Percentiles rank a stretch among this genome's conserved stretches.
These are phyloP conservation scores for Volvariella volvacea DNA, from an alignment of 1,284 basidiomycete species.

Conservation along the genomic window DNA sequence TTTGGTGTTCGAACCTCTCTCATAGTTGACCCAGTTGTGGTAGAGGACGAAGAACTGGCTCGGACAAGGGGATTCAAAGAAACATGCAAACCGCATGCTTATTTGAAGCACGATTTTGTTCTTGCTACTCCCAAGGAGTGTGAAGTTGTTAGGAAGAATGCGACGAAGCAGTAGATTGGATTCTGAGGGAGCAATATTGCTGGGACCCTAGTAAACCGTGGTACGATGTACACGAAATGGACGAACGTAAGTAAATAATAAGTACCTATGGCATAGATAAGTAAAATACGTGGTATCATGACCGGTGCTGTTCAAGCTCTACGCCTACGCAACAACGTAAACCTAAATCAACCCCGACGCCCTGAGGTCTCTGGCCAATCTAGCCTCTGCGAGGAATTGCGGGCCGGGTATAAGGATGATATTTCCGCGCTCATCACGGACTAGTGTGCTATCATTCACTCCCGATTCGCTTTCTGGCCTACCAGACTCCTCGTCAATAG, in stretches of 20 bases:
- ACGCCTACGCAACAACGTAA: background rate
- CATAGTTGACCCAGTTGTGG: slow-evolving; percentile 30
- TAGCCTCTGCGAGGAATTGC: slow-evolving; percentile 32
- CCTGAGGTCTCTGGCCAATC: slow-evolving; percentile 43
- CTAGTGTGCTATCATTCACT: too few species aligned
- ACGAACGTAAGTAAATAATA: too few species aligned
- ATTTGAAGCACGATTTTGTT: slow-evolving; percentile 53
- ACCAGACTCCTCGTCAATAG: slow-evolving; percentile 7
- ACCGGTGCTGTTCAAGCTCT: too few species aligned
- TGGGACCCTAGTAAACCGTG: too few species aligned
- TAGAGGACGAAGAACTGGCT: slow-evolving; percentile 45
- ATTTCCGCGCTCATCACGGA: slow-evolving; percentile 17
- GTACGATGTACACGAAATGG: too few species aligned
- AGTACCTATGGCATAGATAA: too few species aligned
- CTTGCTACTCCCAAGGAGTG: slow-evolving; percentile 45
- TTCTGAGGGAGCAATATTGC: too few species aligned
- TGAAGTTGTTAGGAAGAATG: background rate
- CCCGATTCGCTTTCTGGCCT: too few species aligned
- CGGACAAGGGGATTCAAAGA: slow-evolving; percentile 51
- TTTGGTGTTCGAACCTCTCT: slow-evolving; percentile 73
- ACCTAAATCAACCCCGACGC: slow-evolving; percentile 46
- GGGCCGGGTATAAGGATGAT: slow-evolving; percentile 22
- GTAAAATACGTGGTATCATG: too few species aligned
- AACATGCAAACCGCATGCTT: slow-evolving; percentile 43
- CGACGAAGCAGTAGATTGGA: background rate